Percentiles rank a stretch among this genome's conserved stretches.
Conservation (phyloP, 2,329 filamentous ascomycete species). For the Cercospora sesami region DNA sequence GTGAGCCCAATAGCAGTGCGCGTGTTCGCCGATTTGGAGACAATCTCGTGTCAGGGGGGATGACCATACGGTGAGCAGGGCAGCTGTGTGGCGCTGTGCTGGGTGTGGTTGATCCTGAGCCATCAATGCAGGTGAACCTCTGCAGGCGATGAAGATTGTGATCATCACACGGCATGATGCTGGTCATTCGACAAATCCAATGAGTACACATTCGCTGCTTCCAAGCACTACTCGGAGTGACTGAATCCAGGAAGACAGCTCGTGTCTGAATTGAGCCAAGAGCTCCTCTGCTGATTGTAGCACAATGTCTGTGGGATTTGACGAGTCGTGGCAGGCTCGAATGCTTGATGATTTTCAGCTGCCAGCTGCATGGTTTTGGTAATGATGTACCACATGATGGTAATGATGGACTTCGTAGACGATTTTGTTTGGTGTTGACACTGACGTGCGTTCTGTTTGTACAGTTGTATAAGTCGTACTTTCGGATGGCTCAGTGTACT, state of each 20-base stretch:
- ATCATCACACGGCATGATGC: background rate
- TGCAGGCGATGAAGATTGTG: background rate
- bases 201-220: background rate
- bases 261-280: background rate
- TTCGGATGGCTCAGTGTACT: background rate
- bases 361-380: background rate
- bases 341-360: background rate
- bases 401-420: background rate
- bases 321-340: background rate
- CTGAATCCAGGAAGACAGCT: background rate
- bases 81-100: background rate
- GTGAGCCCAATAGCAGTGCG: background rate
- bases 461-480: background rate
- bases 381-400: background rate
- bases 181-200: background rate
- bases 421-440: background rate
- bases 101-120: background rate
- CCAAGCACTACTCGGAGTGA: background rate
- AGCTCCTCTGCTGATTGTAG: background rate
- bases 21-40: background rate
- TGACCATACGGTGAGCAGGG: background rate
- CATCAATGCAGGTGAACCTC: background rate
- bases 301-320: background rate
- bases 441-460: background rate
- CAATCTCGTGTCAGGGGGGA: background rate